Base-by-base conservation (phyloP, 2,329 filamentous ascomycete genomes). In the Phialemoniopsis sp. region DNA sequence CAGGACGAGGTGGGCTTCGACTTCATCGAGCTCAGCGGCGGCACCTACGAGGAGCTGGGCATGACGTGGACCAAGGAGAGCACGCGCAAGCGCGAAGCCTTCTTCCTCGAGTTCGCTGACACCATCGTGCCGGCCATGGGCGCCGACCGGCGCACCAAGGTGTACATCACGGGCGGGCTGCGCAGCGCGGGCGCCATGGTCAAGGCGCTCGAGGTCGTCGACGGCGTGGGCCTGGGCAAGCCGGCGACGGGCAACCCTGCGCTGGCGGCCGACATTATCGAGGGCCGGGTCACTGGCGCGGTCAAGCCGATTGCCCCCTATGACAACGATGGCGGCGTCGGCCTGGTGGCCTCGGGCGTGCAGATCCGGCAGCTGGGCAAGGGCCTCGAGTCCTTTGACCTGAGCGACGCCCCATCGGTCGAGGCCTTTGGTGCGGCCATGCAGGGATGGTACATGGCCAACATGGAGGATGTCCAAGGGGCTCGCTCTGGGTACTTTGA, bases 41-140 rank as follows among this genome's bases (percentile, higher is more conserved):
- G 79, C 8, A 82, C 77, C 0, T 80, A 80, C 49, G 70, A 82
- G 56, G 56, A 62, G 14, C 51, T 74, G 1, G 73, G 66, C 0
- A 77, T 79, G 45, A 48, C 47, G 3, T 72, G 78, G 51, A 64
- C 69, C 56, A 62, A 67, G 36, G 76, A 80, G 32, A 71, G 65
- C 13, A 80, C 74, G 5, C 66, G 63, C 55, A 70, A 72, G 57
- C 62, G 75, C 5, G 76, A 80, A 49, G 68, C 73, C 2, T 80
- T 78, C 64, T 82, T 81, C 64, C 52, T 81, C 33, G 74, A 80
- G 3, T 80, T 78, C 42, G 78, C 78, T 0, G 69, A 80, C 42
- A 50, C 57, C 44, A 70, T 82, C 51, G 58, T 70, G 17, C 61
- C 60, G 0, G 47, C 50, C 29, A 48, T 68, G 10, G 47, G 67